Evolutionary conservation across 2,329 filamentous ascomycete species (phyloP).

Genomic region (Colletotrichum neosansevieriae): DNA sequence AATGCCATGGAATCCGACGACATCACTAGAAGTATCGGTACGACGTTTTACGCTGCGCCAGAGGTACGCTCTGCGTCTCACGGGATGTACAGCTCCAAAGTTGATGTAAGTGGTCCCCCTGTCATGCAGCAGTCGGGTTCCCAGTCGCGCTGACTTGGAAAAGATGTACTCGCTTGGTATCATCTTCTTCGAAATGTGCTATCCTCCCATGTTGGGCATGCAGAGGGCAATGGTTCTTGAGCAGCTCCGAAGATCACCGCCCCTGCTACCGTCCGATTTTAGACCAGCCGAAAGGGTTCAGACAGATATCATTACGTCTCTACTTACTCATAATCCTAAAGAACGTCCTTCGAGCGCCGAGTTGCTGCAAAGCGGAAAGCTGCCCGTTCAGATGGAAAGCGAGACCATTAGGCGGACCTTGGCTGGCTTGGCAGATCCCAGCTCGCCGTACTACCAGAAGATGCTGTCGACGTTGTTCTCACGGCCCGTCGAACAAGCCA

Average conservation of each 20-base stretch:
- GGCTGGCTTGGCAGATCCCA: conserved; percentile 82
- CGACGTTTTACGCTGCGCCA: conserved; percentile 91
- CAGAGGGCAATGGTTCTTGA: conserved; percentile 74
- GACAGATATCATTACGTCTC: conserved; percentile 80
- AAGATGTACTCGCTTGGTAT: conserved; percentile 95
- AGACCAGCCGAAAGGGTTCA: conserved; percentile 77
- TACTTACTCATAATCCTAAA: conserved; percentile 85
- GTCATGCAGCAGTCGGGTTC: no score
- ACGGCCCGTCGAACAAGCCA: conserved; percentile 79
- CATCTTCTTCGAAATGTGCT: conserved; percentile 99
- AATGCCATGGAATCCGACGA: conserved; percentile 65
- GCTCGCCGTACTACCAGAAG: conserved; percentile 89
- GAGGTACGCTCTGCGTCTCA: conserved; percentile 83
- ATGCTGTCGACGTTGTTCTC: conserved; percentile 89
- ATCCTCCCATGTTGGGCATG: conserved; percentile 71
- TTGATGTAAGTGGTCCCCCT: conserved; percentile 73
- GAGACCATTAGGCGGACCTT: conserved; percentile 89
- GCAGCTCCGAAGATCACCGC: conserved; percentile 74
- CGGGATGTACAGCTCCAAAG: conserved; percentile 89
- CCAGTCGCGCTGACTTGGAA: conserved; percentile 44
- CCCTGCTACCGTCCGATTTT: conserved; percentile 80
- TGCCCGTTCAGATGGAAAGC: conserved; percentile 93
- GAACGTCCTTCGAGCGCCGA: conserved; percentile 86
- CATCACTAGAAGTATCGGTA: conserved; percentile 79
- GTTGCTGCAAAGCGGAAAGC: conserved; percentile 84